A percentile compares a stretch with the other conserved stretches of the same genome.
Conservation (phyloP, 345 rosid species). For the Fremontodendron californicum region DNA sequence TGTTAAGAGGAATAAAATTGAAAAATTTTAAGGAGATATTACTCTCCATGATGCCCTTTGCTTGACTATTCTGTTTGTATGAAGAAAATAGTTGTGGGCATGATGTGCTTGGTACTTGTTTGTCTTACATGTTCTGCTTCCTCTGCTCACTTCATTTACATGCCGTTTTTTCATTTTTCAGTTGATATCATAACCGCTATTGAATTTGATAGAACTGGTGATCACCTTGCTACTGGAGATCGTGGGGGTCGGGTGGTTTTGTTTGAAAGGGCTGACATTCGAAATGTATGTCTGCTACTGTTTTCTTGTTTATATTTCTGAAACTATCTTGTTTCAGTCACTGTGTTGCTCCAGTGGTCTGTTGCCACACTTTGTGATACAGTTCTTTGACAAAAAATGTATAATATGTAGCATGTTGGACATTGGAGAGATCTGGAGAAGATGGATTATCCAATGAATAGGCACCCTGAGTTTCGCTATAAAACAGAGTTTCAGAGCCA, state of each 20-base stretch:
- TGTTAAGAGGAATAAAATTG: not conserved
- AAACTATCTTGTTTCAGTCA: not conserved
- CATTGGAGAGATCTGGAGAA: constrained; percentile 80
- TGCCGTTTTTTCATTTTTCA: constrained; percentile 32
- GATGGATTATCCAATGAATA: constrained; percentile 52
- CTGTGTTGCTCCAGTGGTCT: not conserved
- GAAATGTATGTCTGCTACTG: constrained; percentile 42
- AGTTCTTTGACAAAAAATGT: not conserved
- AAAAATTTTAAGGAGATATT: not conserved
- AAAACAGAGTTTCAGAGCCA: constrained; percentile 99
- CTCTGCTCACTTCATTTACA: not conserved
- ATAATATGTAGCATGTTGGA: constrained; percentile 57
- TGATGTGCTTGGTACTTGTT: not conserved
- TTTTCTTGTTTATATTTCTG: not conserved
- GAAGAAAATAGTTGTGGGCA: not conserved
- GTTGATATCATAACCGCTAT: constrained; percentile 99
- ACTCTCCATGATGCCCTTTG: not conserved
- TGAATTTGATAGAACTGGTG: constrained; percentile 94
- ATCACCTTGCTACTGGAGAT: constrained; percentile 99
- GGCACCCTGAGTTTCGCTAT: constrained; percentile 98
- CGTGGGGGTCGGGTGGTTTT: constrained; percentile 99
- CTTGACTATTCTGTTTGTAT: not conserved
- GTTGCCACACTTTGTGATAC: not conserved
- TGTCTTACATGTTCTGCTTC: not conserved
- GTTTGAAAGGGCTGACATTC: constrained; percentile 86